Conservation (phyloP, 2,329 filamentous ascomycete species). For the Xylaria sp. region DNA sequence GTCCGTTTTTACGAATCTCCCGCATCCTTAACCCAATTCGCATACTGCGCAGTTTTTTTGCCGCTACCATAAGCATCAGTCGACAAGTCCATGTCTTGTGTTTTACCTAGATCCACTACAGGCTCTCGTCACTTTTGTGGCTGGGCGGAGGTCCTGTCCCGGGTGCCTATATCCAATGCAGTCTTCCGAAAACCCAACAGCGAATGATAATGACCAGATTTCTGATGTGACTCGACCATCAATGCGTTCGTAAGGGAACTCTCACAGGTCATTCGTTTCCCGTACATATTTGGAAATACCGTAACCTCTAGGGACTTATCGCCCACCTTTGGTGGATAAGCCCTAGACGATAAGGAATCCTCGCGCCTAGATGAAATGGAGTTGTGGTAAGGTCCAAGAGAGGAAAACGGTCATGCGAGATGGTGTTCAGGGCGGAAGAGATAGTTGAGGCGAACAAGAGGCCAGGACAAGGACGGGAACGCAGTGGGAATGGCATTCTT, state of each 20-base stretch:
- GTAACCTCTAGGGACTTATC: conserved; percentile 22
- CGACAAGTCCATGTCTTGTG: conserved; percentile 3
- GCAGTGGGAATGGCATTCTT: conserved; percentile 5
- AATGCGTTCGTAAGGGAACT: conserved; percentile 3
- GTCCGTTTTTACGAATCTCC: conserved; percentile 37
- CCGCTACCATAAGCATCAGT: conserved; percentile 8
- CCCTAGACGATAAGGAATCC: conserved; percentile 10
- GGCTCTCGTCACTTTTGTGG: conserved; percentile 11
- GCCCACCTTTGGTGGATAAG: conserved; percentile 7
- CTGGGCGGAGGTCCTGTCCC: conserved; percentile 9
- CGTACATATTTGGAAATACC: conserved; percentile 38
- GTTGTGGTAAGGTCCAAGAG: conserved; percentile 21
- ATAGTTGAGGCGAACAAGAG: conserved; percentile 6
- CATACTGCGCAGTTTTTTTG: conserved; percentile 22
- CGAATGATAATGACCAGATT: background rate
- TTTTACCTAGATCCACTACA: conserved; percentile 14
- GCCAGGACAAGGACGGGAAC: conserved; percentile 5
- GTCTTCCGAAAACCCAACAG: background rate
- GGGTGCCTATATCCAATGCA: conserved; percentile 10
- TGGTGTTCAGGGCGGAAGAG: conserved; percentile 6
- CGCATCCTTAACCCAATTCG: conserved; percentile 36
- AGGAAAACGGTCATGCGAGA: conserved; percentile 16
- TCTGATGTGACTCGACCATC: conserved; percentile 6
- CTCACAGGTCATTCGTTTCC: conserved; percentile 33
- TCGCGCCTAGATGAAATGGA: conserved; percentile 19